Evolutionary conservation across 2,329 filamentous ascomycete species (phyloP).

Genomic region (Chaetomium sp.): DNA sequence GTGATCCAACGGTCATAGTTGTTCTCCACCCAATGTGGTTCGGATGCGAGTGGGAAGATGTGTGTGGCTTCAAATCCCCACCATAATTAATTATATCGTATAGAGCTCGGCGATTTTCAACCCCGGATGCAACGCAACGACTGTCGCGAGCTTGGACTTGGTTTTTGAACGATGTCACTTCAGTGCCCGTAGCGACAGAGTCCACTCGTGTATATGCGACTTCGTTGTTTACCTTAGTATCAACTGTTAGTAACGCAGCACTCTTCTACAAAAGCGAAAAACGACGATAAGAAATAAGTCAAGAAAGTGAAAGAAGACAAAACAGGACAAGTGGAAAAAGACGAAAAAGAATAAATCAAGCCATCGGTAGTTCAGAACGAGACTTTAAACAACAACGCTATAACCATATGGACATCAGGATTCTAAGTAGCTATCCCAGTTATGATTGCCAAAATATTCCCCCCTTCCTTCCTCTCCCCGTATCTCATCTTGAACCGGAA

Average conservation of each 20-base stretch:
- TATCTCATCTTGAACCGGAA: no score
- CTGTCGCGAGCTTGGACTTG: conserved; percentile 2
- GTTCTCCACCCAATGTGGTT: conserved; percentile 1
- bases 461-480: no score
- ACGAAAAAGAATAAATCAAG: no score
- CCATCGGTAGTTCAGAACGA: no score
- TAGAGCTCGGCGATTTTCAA: not conserved
- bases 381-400: no score
- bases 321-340: no score
- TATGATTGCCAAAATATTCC: no score
- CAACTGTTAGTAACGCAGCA: not conserved
- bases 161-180: conserved; percentile 1
- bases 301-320: no score
- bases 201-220: not conserved
- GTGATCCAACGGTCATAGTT: conserved; percentile 4
- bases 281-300: no score
- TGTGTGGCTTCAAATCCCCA: conserved; percentile 1
- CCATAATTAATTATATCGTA: not conserved
- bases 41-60: conserved; percentile 6
- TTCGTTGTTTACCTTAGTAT: conserved; percentile 3
- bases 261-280: no score
- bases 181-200: not conserved
- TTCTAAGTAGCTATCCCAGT: no score
- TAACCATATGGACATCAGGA: no score
- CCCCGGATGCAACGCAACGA: conserved; percentile 1